Conservation (phyloP, 805 yeast species). For the Naumovozyma baii region DNA sequence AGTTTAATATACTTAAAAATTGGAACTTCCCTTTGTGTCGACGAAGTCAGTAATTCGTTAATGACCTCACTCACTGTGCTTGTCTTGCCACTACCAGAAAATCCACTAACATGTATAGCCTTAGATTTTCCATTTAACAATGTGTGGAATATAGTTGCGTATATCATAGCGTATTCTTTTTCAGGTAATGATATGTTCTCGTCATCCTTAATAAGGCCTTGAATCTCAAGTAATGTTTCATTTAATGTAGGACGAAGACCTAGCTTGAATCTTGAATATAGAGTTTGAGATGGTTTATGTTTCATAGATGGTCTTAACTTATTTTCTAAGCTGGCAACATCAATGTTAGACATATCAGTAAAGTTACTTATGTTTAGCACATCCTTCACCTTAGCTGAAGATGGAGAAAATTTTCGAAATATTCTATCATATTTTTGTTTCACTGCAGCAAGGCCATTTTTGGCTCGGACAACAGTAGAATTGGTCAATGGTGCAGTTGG, state of each 20-base stretch:
- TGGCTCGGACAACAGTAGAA: not conserved
- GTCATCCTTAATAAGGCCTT: slow-evolving; percentile 32
- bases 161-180: slow-evolving; percentile 61
- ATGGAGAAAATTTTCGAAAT: not conserved
- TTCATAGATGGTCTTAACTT: slow-evolving; percentile 32
- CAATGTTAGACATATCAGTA: slow-evolving; percentile 1
- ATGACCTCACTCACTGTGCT: slow-evolving; percentile 82
- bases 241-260: slow-evolving; percentile 33
- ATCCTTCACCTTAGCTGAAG: not conserved
- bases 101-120: slow-evolving; percentile 83
- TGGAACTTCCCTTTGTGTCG: slow-evolving; percentile 31
- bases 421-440: not conserved
- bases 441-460: not conserved
- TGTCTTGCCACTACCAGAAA: slow-evolving; percentile 95
- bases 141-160: slow-evolving; percentile 57
- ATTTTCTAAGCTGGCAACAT: slow-evolving; percentile 14
- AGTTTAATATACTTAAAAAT: slow-evolving; percentile 70
- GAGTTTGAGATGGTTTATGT: slow-evolving; percentile 24
- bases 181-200: slow-evolving; percentile 68
- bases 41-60: slow-evolving; percentile 44
- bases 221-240: slow-evolving; percentile 30
- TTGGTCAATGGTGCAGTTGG: not conserved
- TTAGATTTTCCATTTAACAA: slow-evolving; percentile 65
- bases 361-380: not conserved
- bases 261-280: slow-evolving; percentile 23